A percentile compares a stretch with the other conserved stretches of the same genome.
Conservation (phyloP, 805 yeast species). For the Kuraishia ogatae region DNA sequence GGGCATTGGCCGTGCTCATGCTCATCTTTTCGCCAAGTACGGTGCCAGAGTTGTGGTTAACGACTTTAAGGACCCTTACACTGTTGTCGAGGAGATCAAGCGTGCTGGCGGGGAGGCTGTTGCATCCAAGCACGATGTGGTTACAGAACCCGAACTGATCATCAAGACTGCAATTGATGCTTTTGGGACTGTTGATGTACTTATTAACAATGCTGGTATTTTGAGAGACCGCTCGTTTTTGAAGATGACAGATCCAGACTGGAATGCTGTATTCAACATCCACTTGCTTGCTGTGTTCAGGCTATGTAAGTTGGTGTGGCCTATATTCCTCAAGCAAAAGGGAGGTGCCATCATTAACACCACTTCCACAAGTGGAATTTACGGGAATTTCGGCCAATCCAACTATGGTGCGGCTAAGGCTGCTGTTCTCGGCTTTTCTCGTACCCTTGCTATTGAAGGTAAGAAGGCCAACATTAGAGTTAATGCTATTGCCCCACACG, state of each 20-base stretch:
- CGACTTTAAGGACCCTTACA: constrained; percentile 70
- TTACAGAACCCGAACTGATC: constrained; percentile 62
- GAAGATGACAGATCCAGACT: constrained; percentile 77
- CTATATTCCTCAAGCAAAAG: constrained; percentile 68
- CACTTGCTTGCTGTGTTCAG: constrained; percentile 78
- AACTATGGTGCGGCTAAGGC: constrained; percentile 93
- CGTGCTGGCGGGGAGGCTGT: constrained; percentile 66
- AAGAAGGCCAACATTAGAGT: constrained; percentile 65
- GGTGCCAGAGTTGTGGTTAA: constrained; percentile 96
- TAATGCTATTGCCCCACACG: constrained; percentile 91
- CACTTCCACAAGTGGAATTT: constrained; percentile 92
- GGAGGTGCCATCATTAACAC: constrained; percentile 82
- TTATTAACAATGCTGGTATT: constrained; percentile 92
- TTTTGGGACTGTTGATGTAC: constrained; percentile 78
- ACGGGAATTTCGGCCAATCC: constrained; percentile 96
- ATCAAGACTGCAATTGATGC: constrained; percentile 66
- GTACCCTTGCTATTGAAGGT: constrained; percentile 88
- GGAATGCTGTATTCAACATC: constrained; percentile 74
- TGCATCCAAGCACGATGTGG: constrained; percentile 77
- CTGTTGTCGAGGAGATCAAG: constrained; percentile 68
- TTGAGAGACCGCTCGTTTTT: constrained; percentile 81
- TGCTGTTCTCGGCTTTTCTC: constrained; percentile 78
- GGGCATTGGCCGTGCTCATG: constrained; percentile 90
- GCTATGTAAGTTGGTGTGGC: constrained; percentile 89
- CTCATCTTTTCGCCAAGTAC: constrained; percentile 72